Evolutionary conservation across 1,284 basidiomycete genomes (phyloP).

Genomic region (Phenoliferia sp.): DNA sequence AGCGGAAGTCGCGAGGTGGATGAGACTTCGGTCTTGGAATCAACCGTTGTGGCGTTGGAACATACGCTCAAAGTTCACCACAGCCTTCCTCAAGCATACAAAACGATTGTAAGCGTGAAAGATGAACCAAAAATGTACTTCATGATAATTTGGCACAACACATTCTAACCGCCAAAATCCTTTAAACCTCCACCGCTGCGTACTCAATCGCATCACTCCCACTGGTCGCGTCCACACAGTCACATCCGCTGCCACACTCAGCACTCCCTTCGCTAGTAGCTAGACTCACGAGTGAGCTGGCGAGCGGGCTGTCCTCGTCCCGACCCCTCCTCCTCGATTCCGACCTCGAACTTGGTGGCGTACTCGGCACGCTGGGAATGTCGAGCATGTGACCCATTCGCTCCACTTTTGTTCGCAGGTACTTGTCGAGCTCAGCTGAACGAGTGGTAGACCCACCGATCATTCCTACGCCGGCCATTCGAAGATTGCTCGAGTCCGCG

Average conservation of each 20-base stretch:
- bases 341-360: neutral
- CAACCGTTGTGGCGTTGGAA: too few relatives aligned
- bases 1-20: too few relatives aligned
- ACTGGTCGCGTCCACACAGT: too few relatives aligned
- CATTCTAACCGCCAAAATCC: too few relatives aligned
- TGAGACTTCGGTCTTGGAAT: too few relatives aligned
- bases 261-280: neutral
- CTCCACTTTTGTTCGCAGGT: slow-evolving; percentile 89
- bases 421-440: slow-evolving; percentile 88
- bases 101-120: too few relatives aligned
- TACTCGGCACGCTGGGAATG: slow-evolving; percentile 42
- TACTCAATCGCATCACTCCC: too few relatives aligned
- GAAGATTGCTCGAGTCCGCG: slow-evolving; percentile 46
- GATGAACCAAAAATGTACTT: too few relatives aligned
- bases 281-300: neutral
- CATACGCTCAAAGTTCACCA: too few relatives aligned
- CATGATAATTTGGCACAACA: too few relatives aligned
- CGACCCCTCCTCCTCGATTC: neutral
- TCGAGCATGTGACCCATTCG: slow-evolving; percentile 93
- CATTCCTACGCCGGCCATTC: slow-evolving; percentile 67
- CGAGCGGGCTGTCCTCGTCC: neutral
- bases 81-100: too few relatives aligned
- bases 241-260: slow-evolving; percentile 1
- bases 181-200: too few relatives aligned
- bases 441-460: slow-evolving; percentile 74